Conservation (phyloP, 768 basidiomycete species). For the Boletus rubescentipes region DNA sequence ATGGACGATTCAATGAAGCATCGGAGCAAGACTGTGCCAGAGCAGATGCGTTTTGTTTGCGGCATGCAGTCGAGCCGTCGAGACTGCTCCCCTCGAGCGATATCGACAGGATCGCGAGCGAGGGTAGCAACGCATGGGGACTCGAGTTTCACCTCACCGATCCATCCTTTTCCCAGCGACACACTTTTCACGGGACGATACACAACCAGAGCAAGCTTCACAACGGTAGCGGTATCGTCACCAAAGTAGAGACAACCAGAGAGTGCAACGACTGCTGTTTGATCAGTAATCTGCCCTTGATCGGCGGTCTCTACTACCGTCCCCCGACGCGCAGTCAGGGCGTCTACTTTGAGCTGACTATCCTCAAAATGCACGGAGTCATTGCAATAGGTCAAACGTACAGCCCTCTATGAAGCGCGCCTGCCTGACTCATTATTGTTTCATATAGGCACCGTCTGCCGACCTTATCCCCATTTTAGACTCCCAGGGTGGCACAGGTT, state of each 20-base stretch:
- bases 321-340: slow-evolving; percentile 45
- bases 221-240: slow-evolving; percentile 22
- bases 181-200: slow-evolving; percentile 45
- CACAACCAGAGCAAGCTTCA: slow-evolving; percentile 33
- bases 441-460: slow-evolving; percentile 55
- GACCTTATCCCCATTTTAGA: slow-evolving; percentile 63
- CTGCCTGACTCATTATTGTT: not conserved
- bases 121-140: slow-evolving; percentile 55
- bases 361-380: slow-evolving; percentile 55
- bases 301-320: slow-evolving; percentile 59
- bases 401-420: not conserved
- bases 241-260: slow-evolving; percentile 41
- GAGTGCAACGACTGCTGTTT: slow-evolving; percentile 52
- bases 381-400: slow-evolving; percentile 55
- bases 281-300: slow-evolving; percentile 58
- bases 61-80: slow-evolving; percentile 40
- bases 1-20: slow-evolving; percentile 58
- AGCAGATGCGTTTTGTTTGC: slow-evolving; percentile 50
- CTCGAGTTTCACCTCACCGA: slow-evolving; percentile 39
- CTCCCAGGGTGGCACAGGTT: slow-evolving; percentile 72
- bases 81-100: slow-evolving; percentile 48
- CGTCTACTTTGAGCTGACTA: slow-evolving; percentile 63
- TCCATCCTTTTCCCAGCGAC: not conserved
- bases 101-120: slow-evolving; percentile 49
- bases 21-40: slow-evolving; percentile 51